phyloP scores from a whole-genome alignment of 2,329 filamentous ascomycete species.

The Chrysosporium keratinophilum region DNA sequence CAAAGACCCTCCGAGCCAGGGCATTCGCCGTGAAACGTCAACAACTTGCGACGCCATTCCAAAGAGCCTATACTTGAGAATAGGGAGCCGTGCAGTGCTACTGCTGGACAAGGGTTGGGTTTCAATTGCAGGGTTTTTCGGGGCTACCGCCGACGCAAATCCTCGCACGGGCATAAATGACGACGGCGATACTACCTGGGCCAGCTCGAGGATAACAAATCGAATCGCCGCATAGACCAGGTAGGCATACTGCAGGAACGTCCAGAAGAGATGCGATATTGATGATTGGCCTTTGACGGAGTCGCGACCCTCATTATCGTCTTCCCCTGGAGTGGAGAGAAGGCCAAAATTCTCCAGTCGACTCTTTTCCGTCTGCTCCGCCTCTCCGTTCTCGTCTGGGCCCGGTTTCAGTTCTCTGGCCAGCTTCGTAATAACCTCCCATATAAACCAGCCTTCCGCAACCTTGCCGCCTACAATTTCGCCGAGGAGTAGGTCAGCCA shows the following conservation, averaged over 20 bases:
- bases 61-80: slow-evolving; percentile 70
- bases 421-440: slow-evolving; percentile 69
- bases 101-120: slow-evolving; percentile 24
- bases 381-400: slow-evolving; percentile 21
- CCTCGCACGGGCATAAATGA: slow-evolving; percentile 18
- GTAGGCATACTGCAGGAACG: slow-evolving; percentile 43
- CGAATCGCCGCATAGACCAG: slow-evolving; percentile 53
- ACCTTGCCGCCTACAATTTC: slow-evolving; percentile 69
- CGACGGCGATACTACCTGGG: slow-evolving; percentile 48
- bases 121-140: slow-evolving; percentile 23
- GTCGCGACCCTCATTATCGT: slow-evolving; percentile 20
- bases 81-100: slow-evolving; percentile 42
- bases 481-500: slow-evolving; percentile 81
- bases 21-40: slow-evolving; percentile 71
- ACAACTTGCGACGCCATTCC: slow-evolving; percentile 60
- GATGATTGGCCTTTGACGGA: slow-evolving; percentile 26
- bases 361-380: slow-evolving; percentile 27
- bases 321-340: slow-evolving; percentile 33
- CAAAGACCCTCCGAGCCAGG: slow-evolving; percentile 70
- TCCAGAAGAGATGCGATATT: slow-evolving; percentile 39
- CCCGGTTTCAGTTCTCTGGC: slow-evolving; percentile 38
- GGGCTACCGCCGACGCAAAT: slow-evolving; percentile 20
- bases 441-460: slow-evolving; percentile 80
- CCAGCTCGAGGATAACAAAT: slow-evolving; percentile 53
- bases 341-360: slow-evolving; percentile 50